phyloP scores from a whole-genome alignment of 257 asterid genomes.

The Agastache rugosa region DNA sequence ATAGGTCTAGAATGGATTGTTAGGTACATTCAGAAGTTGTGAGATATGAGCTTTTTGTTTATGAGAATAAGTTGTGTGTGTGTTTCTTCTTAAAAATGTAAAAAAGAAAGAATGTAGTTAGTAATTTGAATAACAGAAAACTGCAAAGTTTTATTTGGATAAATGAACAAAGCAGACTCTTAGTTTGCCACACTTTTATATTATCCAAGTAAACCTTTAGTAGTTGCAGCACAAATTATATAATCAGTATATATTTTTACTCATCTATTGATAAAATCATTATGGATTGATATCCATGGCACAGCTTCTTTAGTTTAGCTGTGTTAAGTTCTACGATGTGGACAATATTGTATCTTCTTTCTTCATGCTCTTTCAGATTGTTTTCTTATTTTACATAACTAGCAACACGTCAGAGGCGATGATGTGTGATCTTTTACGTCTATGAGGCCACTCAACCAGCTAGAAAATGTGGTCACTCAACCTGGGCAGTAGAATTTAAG shows the following conservation, averaged over 20 bases:
- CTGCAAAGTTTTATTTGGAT: background rate
- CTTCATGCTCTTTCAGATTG: background rate
- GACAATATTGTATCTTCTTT: background rate
- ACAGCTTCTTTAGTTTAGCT: background rate
- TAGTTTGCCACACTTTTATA: background rate
- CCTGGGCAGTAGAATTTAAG: background rate
- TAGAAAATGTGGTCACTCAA: background rate
- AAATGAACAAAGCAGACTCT: background rate
- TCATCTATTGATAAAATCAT: background rate
- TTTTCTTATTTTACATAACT: background rate
- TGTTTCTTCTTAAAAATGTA: background rate
- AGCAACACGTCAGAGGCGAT: background rate
- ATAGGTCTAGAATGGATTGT: background rate
- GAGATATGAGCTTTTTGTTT: background rate
- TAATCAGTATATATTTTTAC: background rate
- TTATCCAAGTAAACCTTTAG: background rate
- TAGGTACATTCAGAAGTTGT: background rate
- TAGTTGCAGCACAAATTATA: slow-evolving; percentile 1
- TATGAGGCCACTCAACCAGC: background rate
- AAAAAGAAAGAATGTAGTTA: background rate
- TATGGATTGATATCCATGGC: background rate
- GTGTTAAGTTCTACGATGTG: background rate
- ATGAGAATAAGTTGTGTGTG: background rate
- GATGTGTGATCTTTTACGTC: background rate
- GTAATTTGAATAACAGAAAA: background rate